Conservation (phyloP, 2,329 filamentous ascomycete species). For the Pseudonectria foliicola region DNA sequence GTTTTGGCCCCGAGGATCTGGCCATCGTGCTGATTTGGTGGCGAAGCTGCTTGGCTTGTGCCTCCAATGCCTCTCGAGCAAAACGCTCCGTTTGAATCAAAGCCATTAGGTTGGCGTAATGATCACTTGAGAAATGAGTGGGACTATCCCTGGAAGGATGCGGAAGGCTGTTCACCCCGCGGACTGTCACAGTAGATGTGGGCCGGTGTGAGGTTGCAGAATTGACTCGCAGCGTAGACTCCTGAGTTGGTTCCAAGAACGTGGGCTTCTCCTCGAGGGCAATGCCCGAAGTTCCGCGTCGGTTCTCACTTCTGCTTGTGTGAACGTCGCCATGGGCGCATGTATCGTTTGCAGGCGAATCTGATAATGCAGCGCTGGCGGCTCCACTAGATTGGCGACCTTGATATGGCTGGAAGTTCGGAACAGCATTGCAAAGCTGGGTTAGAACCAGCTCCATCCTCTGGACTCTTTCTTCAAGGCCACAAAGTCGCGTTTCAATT, state of each 20-base stretch:
- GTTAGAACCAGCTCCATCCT: conserved; percentile 47
- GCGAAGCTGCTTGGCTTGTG: conserved; percentile 46
- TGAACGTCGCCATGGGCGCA: too few relatives aligned
- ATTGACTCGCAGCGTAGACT: conserved; percentile 13
- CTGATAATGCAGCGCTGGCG: too few relatives aligned
- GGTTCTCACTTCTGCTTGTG: too few relatives aligned
- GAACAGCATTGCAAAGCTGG: conserved; percentile 40
- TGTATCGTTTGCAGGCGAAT: too few relatives aligned
- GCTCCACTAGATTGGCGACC: conserved; percentile 13
- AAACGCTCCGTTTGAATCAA: conserved; percentile 51
- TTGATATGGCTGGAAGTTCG: conserved; percentile 30
- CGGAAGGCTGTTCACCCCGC: conserved; percentile 40
- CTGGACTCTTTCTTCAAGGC: conserved; percentile 44
- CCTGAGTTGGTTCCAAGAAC: conserved; percentile 37
- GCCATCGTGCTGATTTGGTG: conserved; percentile 42
- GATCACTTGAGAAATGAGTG: conserved; percentile 33
- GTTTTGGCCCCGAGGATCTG: conserved; percentile 23
- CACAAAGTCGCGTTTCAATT: conserved; percentile 45
- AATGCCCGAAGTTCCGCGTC: conserved; percentile 3
- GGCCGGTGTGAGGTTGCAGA: conserved; percentile 25
- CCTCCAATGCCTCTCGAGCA: conserved; percentile 48
- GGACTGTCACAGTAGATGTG: conserved; percentile 40
- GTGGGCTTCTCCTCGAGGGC: conserved; percentile 42
- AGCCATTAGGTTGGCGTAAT: conserved; percentile 42
- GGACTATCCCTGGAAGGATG: conserved; percentile 27